Conservation (phyloP, 192 early-diverging fungal genomes). For the Phycomyces nitens region DNA sequence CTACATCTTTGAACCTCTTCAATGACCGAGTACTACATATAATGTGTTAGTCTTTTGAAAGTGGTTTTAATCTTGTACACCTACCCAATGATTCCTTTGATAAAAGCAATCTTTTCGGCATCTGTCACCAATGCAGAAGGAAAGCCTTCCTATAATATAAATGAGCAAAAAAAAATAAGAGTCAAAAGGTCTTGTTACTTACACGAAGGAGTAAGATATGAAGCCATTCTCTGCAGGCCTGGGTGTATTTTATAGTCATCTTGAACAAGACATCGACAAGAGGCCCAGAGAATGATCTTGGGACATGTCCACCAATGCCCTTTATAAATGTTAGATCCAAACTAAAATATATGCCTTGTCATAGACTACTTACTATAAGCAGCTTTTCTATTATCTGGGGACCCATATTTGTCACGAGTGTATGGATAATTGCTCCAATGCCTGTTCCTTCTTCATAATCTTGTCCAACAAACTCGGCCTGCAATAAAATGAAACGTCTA, state of each 20-base stretch:
- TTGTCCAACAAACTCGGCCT: slow-evolving; percentile 49
- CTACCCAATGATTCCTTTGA: slow-evolving; percentile 51
- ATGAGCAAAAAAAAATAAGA: slow-evolving; percentile 2
- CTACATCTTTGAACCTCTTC: slow-evolving; percentile 42
- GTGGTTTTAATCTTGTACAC: slow-evolving; percentile 1
- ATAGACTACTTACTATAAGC: slow-evolving; percentile 32
- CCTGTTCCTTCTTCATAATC: slow-evolving; percentile 29
- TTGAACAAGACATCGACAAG: slow-evolving; percentile 51
- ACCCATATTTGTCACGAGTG: slow-evolving; percentile 38
- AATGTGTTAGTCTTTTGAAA: slow-evolving; percentile 5
- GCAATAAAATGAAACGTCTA: not conserved
- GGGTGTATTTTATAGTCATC: slow-evolving; percentile 36
- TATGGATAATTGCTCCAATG: slow-evolving; percentile 37
- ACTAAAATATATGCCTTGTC: not conserved
- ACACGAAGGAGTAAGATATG: slow-evolving; percentile 42
- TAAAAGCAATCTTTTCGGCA: slow-evolving; percentile 45
- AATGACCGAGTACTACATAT: slow-evolving; percentile 40
- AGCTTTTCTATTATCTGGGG: slow-evolving; percentile 42
- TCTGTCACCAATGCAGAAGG: slow-evolving; percentile 45
- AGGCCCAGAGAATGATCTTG: slow-evolving; percentile 49
- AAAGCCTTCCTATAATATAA: slow-evolving; percentile 40
- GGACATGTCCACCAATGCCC: slow-evolving; percentile 52
- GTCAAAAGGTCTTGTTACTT: not conserved
- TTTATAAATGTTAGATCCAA: too few species aligned
- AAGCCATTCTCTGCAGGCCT: slow-evolving; percentile 44